Base-by-base conservation (phyloP, 2,329 filamentous ascomycete species). In the Colletotrichum sp. region DNA sequence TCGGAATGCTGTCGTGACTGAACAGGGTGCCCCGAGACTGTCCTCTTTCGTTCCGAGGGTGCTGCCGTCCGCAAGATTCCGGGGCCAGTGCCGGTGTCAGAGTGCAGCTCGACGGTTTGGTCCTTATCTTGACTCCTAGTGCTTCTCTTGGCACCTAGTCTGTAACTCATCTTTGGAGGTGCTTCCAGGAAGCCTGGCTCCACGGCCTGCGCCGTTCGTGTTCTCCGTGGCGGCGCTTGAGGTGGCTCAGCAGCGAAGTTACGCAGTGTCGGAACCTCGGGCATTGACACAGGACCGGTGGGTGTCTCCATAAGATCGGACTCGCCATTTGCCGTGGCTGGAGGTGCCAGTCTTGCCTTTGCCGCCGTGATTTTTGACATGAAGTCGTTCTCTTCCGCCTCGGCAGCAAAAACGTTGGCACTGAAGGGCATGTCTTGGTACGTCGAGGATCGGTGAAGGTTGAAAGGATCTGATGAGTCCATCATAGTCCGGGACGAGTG, bases 1-100 rank as follows among this genome's bases (percentile, higher is more conserved):
- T 93, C 90, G 6, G 85, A 78, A 49, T 83, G 69, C 90, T 91
- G 62, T 83, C 80, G 69, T 87, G 87, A 87, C 77, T 84, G 90
- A 65, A 90, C 91, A 16, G 90, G 90, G 79, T 98, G 95, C 6
- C 96, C 96, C 55, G 96, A 98, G n/a, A 98, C 91, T 2, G 96
- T 98, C 79, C 96, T 92, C 86, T 98, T 99, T 83, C 96, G 92
- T 76, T 96, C 95, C 16, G 89, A 85, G 6, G 86, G 88, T 24
- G 89, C 83, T 77, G 87, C 82, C 21, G 87, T 81, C 72, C 87
- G 80, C 85, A 80, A 83, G 65, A 80, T 49, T 26, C 64, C 65
- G 24, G 81, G 63, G 78, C 82, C 71, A 79, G 84, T 77, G 80
- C 85, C 79, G 2, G 86, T 82, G 52, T 91, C 90, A 4, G 83